Base-by-base conservation (phyloP, 148 eudicot genomes). In the Chenopodium album region DNA sequence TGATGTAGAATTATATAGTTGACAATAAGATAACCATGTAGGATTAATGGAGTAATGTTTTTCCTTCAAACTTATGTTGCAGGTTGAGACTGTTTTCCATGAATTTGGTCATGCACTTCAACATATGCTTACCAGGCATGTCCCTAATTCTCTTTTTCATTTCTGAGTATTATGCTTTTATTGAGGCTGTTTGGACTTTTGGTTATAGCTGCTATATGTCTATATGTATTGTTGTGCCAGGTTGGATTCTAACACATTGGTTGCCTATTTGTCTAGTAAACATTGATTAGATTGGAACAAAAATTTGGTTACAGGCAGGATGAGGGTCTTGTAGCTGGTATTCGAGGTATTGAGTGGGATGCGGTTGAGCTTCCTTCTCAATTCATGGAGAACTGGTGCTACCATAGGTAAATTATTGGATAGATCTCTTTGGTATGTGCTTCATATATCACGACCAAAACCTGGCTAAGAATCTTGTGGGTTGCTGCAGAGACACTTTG, bases 81-180 rank as follows among this genome's bases (percentile, higher is more conserved):
- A 93, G 99, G 98, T 96, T 78, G 99, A 96, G 88, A 96, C 99
- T n/a, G 99, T 96, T 77, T 96, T 96, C 89, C 99, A 96, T 90
- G 99, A 96, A 84, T 96, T 96, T 82, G 99, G 99, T 75, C 99
- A 96, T 89, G 98, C 99, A 41, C 99, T 96, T 89, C 99, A 96
- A 89, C 99, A 96, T 84, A 94, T 96, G 99, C 90, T 96, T 54
- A 96, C 99, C 20, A 91, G 86, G 84, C 48, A 76, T 37, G 64
- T 50, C 32, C 63, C 32, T n/a, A 12, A 32, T 67, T 7, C 54
- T 19, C 22, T 65, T 76, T 7, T 50, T 62, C 75, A 56, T 74
- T 34, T 22, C 41, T 23, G 72, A 14, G 76, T 23, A 16, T 17
- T 73, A 11, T 62, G 47, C 62, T 64, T 22, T 44, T 22, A 14